Conservation (phyloP, 176 grass and related monocot genomes). For the Microstegium vimineum region DNA sequence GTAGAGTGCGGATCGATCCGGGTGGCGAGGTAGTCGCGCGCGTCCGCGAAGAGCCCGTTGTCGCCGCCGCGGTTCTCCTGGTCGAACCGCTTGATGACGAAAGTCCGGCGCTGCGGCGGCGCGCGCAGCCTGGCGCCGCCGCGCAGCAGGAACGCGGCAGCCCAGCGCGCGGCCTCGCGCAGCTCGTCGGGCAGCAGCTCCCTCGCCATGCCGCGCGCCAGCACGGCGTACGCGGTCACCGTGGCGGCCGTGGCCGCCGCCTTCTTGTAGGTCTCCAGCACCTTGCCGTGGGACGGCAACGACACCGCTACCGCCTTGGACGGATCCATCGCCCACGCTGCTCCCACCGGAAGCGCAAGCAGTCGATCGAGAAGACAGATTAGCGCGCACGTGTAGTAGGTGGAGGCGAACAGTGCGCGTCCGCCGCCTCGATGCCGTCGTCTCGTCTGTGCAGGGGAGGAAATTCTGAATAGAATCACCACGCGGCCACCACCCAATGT, state of each 20-base stretch:
- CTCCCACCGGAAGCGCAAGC: not conserved
- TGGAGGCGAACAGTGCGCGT: not conserved
- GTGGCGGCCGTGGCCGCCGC: conserved; percentile 25
- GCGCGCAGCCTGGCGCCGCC: not conserved
- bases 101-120: not conserved
- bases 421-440: too few relatives aligned
- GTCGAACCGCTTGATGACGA: conserved; percentile 4
- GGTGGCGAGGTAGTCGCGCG: conserved; percentile 20
- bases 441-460: not conserved
- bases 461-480: not conserved
- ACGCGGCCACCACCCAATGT: not conserved
- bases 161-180: conserved; percentile 18
- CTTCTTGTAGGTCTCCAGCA: conserved; percentile 24
- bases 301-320: not conserved
- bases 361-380: not conserved
- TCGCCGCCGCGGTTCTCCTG: not conserved
- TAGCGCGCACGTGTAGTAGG: not conserved
- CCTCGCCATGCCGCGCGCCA: conserved; percentile 31
- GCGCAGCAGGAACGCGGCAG: not conserved
- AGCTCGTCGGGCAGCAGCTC: conserved; percentile 40
- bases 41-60: not conserved
- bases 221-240: conserved; percentile 36
- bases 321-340: not conserved
- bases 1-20: conserved; percentile 14
- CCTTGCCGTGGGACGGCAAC: not conserved